These are phyloP conservation scores for Paraleonurus japonicus DNA, from an alignment of 257 asterid species.

Conservation along the genomic window DNA sequence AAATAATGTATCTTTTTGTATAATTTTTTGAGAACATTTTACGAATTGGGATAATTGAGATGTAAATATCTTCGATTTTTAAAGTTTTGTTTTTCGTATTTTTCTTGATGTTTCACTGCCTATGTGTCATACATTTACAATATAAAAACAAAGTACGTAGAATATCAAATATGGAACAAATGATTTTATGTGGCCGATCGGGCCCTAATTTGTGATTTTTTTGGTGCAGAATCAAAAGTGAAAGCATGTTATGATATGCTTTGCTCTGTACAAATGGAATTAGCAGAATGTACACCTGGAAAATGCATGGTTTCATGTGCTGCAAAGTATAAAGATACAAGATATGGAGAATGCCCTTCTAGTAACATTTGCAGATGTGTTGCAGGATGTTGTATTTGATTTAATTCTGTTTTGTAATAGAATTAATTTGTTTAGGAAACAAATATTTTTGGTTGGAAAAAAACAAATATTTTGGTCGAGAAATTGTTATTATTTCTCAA, in stretches of 20 bases:
- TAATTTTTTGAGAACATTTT: too few species aligned
- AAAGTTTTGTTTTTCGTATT: too few species aligned
- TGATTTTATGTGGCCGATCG: too few species aligned
- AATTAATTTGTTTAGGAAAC: not conserved
- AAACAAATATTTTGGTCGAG: not conserved
- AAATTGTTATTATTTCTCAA: not conserved
- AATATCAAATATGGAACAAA: too few species aligned
- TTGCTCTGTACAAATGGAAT: conserved; percentile 10
- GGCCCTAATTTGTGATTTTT: too few species aligned
- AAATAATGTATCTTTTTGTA: too few species aligned
- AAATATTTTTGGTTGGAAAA: too few species aligned
- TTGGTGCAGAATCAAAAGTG: not conserved
- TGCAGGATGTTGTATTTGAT: conserved; percentile 20
- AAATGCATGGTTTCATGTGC: conserved; percentile 22
- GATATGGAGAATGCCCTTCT: conserved; percentile 20
- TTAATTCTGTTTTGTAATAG: not conserved
- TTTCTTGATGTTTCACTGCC: too few species aligned
- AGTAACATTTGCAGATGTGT: conserved; percentile 21
- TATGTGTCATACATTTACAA: too few species aligned
- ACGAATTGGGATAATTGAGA: too few species aligned
- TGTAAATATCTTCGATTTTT: too few species aligned
- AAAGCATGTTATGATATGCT: conserved; percentile 11
- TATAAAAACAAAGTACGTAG: too few species aligned
- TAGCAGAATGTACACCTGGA: conserved; percentile 24
- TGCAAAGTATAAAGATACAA: not conserved